Evolutionary conservation across 116 monocot species (phyloP), one percentile per base, ranked within the genome.

Genomic region (Phalaenopsis hybrid): DNA sequence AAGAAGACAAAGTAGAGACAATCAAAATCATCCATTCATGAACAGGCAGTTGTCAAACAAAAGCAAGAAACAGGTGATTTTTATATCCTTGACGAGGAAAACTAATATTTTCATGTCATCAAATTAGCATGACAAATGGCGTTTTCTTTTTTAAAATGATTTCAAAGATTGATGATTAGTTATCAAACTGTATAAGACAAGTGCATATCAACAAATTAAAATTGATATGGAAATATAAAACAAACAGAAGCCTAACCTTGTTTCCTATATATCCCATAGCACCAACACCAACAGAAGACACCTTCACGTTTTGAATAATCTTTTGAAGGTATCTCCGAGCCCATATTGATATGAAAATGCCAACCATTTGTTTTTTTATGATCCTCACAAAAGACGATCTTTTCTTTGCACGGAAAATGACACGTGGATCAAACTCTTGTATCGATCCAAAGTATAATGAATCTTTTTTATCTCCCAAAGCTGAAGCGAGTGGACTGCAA

Each of bases 321-420:
- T 88, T 94, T 70, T 87, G 77, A 49, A 94, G 73, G 81, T 90
- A 89, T 83, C 88, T 81, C 10, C 92, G 90, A 10, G 93, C 95
- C 98, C 98, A 98, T 31, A 98, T 87, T 55, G 98, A 88, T 50
- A 98, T 83, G 85, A 84, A 98, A 51, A 98, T 79, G 20, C 98
- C 98, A 76, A 98, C 95, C 98, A 98, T 98, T 87, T 95, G 98
- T 82, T 98, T 98, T 81, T 95, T 95, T 88, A 93, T 87, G 41
- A 98, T 93, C 58, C 92, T 88, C 48, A 93, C 89, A 89, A 89
- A 98, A 77, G 78, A 63, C 44, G 93, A 81, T 34, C 43, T 85
- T 83, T 83, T 92, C 86, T 79, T 92, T 81, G 70, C 80, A 34
- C 18, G 17, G 8, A 80, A 48, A 5, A 52, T 41, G 85, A 82